These are phyloP conservation scores for Hemerocallis citrina DNA, from an alignment of 106 monocot genomes.

Conservation along the genomic window DNA sequence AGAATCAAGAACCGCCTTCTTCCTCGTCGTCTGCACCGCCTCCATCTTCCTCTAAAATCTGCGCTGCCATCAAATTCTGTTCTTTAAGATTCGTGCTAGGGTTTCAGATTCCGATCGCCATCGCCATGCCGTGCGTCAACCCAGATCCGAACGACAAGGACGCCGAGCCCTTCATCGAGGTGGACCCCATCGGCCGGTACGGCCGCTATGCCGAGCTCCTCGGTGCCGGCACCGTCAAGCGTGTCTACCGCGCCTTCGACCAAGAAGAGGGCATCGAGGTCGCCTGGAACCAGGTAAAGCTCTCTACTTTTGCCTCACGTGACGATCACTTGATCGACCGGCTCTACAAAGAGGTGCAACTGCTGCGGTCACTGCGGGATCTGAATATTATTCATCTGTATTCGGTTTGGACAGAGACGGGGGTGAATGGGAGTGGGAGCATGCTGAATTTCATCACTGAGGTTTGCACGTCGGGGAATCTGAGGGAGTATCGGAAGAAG, in stretches of 20 bases:
- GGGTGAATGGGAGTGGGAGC: too few species aligned
- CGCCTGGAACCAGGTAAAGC: constrained; percentile 79
- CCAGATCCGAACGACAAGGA: constrained; percentile 25
- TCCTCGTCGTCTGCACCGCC: too few species aligned
- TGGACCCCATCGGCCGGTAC: constrained; percentile 76
- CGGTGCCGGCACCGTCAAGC: constrained; percentile 60
- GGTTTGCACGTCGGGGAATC: constrained; percentile 77
- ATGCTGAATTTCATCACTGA: constrained; percentile 92
- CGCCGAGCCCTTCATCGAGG: constrained; percentile 70
- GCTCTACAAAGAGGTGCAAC: constrained; percentile 51
- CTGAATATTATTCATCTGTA: constrained; percentile 61
- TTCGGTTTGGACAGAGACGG: constrained; percentile 16
- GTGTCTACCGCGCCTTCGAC: constrained; percentile 85
- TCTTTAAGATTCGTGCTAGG: too few species aligned
- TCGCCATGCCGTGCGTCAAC: constrained; percentile 18
- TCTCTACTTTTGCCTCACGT: constrained; percentile 25
- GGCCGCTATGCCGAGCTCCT: constrained; percentile 68
- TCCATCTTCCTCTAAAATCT: too few species aligned
- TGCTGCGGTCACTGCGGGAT: constrained; percentile 57
- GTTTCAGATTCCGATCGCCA: not conserved
- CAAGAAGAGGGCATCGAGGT: constrained; percentile 81
- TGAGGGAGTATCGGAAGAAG: constrained; percentile 50
- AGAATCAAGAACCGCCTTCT: too few species aligned
- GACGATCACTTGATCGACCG: constrained; percentile 32
- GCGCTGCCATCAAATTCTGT: too few species aligned